Base-by-base conservation (phyloP, 2,329 filamentous ascomycete species). In the Proliferodiscus dingleyae region DNA sequence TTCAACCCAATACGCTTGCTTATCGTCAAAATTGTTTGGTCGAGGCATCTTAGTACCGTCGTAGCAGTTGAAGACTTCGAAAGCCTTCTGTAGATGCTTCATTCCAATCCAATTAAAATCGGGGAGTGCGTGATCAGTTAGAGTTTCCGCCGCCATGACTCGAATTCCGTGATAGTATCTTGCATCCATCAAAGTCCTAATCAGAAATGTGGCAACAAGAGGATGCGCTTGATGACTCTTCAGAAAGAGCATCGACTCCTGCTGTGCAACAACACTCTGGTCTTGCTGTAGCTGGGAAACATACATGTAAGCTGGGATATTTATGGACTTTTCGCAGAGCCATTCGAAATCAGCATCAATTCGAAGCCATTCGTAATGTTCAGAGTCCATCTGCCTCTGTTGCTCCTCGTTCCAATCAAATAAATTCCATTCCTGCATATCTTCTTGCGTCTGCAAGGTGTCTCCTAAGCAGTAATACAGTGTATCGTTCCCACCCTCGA, bases 301-400 rank as follows among this genome's bases (percentile, higher is more conserved):
- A 64, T 93, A 96, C 94, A 98, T 98, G 72, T 97, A 97, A 4
- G 88, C 81, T 37, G 89, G 89, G 76, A 96, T 89, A 52, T 83
- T 84, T 9, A 77, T 73, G 39, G 85, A 70, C 66, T 95, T 87
- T 55, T 84, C 84, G 66, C 87, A 93, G 47, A 96, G 83, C 93
- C 93, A 98, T 65, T 98, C 93, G 56, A 97, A 97, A 66, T 98
- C 94, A 13, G 91, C 90, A 65, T 98, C 93, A 69, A 97, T 87
- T 16, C 93, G 85, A 57, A 98, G 95, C 93, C 94, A 98, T 64
- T 98, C 93, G 61, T 96, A 98, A 0, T 89, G 95, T 63, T 98
- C 93, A 53, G 89, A 82, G 46, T 93, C 89, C 90, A 98, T 97
- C 59, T 82, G 83, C 28, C 85, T 78, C 66, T 97, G 90, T 13